phyloP scores from a whole-genome alignment of 2,329 filamentous ascomycete species.

The Exophiala lecanii-corni region DNA sequence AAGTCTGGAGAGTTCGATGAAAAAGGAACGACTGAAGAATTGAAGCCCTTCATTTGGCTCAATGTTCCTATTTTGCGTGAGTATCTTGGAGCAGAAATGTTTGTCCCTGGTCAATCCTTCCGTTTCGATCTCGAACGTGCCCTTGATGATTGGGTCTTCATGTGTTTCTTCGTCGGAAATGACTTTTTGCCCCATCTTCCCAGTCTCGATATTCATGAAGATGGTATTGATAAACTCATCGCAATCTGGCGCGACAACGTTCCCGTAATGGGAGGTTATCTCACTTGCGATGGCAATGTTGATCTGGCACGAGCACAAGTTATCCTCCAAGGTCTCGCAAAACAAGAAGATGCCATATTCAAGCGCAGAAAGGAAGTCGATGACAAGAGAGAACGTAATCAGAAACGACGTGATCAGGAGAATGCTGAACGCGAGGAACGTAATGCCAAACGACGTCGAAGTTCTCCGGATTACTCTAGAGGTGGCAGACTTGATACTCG shows the following conservation, averaged over 20 bases:
- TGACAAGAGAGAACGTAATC: slow-evolving; percentile 73
- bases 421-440: slow-evolving; percentile 51
- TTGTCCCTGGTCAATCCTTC: slow-evolving; percentile 77
- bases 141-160: slow-evolving; percentile 97
- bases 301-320: slow-evolving; percentile 80
- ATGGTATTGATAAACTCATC: slow-evolving; percentile 92
- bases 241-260: slow-evolving; percentile 96
- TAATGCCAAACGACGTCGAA: slow-evolving; percentile 39
- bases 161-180: slow-evolving; percentile 98
- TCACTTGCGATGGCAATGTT: slow-evolving; percentile 91
- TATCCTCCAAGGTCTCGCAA: slow-evolving; percentile 82
- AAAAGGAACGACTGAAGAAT: slow-evolving; percentile 63
- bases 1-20: slow-evolving; percentile 77
- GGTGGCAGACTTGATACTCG: slow-evolving; percentile 22
- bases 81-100: slow-evolving; percentile 85
- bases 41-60: slow-evolving; percentile 98
- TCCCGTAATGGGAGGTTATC: slow-evolving; percentile 85
- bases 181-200: slow-evolving; percentile 96
- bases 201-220: slow-evolving; percentile 94
- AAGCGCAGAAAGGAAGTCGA: slow-evolving; percentile 79
- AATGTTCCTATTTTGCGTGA: slow-evolving; percentile 88
- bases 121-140: slow-evolving; percentile 89
- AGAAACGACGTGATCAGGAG: slow-evolving; percentile 72
- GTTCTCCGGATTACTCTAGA: slow-evolving; percentile 41
- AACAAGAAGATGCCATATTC: slow-evolving; percentile 92